Evolutionary conservation across 2,329 filamentous ascomycete genomes (phyloP).

Genomic region (Ascomycota sp.): DNA sequence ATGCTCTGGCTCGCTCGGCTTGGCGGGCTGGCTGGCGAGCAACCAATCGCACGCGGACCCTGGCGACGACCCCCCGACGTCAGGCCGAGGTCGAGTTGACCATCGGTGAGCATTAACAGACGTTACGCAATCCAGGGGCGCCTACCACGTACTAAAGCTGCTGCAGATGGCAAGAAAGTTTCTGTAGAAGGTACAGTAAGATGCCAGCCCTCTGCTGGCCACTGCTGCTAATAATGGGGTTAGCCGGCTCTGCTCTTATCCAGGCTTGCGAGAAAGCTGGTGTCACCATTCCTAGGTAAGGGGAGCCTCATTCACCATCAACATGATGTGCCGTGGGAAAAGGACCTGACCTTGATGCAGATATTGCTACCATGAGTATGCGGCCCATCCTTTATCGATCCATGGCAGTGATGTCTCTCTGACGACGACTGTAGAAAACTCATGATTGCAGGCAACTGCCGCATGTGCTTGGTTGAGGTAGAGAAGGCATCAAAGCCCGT

Average conservation of each 20-base stretch:
- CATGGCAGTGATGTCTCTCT: conserved; percentile 12
- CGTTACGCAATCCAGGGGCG: not conserved
- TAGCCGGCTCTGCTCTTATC: conserved; percentile 89
- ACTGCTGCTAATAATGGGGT: conserved; percentile 16
- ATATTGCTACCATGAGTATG: conserved; percentile 97
- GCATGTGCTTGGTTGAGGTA: conserved; percentile 98
- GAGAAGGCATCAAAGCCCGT: conserved; percentile 91
- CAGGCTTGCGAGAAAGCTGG: conserved; percentile 98
- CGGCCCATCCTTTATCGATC: conserved; percentile 6
- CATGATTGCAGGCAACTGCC: conserved; percentile 97
- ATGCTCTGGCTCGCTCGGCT: conserved; percentile 44
- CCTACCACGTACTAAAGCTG: conserved; percentile 10
- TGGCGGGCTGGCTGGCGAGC: conserved; percentile 39
- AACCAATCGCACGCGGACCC: conserved; percentile 46
- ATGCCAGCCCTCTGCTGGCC: not conserved
- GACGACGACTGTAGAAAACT: conserved; percentile 48
- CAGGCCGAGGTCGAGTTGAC: conserved; percentile 90
- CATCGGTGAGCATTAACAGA: conserved; percentile 37
- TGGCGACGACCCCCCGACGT: conserved; percentile 58
- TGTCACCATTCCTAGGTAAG: conserved; percentile 61
- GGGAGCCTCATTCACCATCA: conserved; percentile 2
- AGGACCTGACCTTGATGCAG: conserved; percentile 22
- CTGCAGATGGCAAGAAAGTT: conserved; percentile 82
- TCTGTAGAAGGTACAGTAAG: conserved; percentile 66
- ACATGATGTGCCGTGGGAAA: not conserved